Base-by-base conservation (phyloP, 495 filamentous ascomycete genomes). In the Penicillium maclennaniae region DNA sequence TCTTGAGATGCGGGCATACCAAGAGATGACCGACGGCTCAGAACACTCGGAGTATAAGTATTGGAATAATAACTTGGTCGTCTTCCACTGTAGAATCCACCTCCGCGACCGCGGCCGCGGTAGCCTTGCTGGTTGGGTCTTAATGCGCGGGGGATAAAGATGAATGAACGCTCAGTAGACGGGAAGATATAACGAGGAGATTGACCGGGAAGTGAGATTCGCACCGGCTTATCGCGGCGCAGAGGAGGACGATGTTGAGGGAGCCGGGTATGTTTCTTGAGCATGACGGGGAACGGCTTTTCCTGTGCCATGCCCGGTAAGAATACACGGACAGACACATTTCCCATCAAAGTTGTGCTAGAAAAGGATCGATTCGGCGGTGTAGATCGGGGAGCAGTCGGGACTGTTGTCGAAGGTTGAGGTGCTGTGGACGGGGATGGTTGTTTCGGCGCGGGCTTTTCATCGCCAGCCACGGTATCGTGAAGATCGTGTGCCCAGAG, bases 401-500 rank as follows among this genome's bases (percentile, higher is more conserved):
- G 70, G 23, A 73, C 68, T 7, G 69, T 58, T 34, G 62, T 56
- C 14, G 66, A 60, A 15, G 67, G 59, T 56, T 58, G 67, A 43
- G 68, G 50, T 17, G 37, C 47, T 42, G 55, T 34, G 12, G 63
- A 47, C 10, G 56, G 23, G 3, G 53, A 20, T 44, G 60, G 27
- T n/a, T 58, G 51, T 50, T 68, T 67, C 27, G 58, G 19, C 15
- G 54, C 68, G 58, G 70, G 71, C 52, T 60, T 58, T 56, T 75
- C 74, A 55, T 67, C 69, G 48, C 70, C 71, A 49, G 80, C 79
- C 36, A 92, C 83, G 16, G 83, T 83, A 45, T 97, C 92, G 69
- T 98, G 93, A 72, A 98, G 88, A 72, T 98, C 93, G 65, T 98
- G 93, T 50, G 87, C 79, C 93, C 93, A 98, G 31, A 81, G 86